Evolutionary conservation across 768 basidiomycete species (phyloP).

Genomic region (Hypsizygus marmoreus): DNA sequence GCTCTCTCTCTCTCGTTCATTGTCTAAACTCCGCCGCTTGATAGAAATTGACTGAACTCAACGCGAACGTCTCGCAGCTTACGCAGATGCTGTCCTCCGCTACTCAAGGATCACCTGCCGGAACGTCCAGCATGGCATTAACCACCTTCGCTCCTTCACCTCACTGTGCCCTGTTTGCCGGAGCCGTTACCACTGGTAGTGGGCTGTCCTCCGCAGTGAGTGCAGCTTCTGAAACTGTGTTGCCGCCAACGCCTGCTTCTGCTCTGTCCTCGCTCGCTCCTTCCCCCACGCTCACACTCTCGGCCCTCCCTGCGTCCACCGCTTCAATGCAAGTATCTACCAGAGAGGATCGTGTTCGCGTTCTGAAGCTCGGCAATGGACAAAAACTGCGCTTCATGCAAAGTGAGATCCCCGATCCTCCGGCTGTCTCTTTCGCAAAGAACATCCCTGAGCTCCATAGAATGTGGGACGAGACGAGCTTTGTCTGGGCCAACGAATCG

Average conservation of each 20-base stretch:
- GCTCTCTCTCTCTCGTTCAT: too few species aligned
- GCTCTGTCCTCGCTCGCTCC: too few species aligned
- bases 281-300: not conserved
- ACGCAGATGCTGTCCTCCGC: not conserved
- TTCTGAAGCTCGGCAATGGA: slow-evolving; percentile 3
- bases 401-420: slow-evolving; percentile 22
- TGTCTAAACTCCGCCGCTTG: too few species aligned
- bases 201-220: too few species aligned
- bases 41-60: too few species aligned
- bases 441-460: slow-evolving; percentile 19
- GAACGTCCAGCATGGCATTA: too few species aligned
- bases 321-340: too few species aligned
- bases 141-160: not conserved
- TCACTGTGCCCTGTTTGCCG: not conserved
- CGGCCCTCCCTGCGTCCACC: not conserved
- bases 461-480: slow-evolving; percentile 29
- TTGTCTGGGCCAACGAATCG: slow-evolving; percentile 20
- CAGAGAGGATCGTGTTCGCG: too few species aligned
- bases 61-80: slow-evolving; percentile 1
- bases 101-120: too few species aligned
- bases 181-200: too few species aligned
- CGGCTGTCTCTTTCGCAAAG: slow-evolving; percentile 22
- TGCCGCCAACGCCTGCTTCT: too few species aligned
- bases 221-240: too few species aligned
- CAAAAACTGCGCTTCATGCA: slow-evolving; percentile 12